A percentile compares a stretch with the other conserved stretches of the same genome.
These are phyloP conservation scores for Rehmannia glutinosa DNA, from an alignment of 257 asterid species.

Conservation along the genomic window DNA sequence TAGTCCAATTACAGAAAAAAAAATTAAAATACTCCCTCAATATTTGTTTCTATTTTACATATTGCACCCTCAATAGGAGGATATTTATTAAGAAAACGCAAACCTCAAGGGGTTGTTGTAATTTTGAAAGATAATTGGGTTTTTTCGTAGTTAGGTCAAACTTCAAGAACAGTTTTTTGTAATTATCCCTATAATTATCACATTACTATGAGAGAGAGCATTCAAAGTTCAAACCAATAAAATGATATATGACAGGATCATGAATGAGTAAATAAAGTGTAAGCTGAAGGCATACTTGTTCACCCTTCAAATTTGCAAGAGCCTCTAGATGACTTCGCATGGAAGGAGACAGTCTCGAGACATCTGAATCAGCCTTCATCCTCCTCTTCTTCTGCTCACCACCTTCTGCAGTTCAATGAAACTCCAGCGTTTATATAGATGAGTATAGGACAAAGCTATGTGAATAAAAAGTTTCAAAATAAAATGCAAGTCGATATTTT, in stretches of 20 bases:
- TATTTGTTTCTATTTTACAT: too few relatives aligned
- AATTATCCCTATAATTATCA: too few relatives aligned
- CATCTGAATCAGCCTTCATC: slow-evolving; percentile 55
- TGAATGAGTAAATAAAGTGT: not conserved
- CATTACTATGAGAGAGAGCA: not conserved
- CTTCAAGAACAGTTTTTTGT: too few relatives aligned
- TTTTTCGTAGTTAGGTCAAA: too few relatives aligned
- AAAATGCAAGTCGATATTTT: not conserved
- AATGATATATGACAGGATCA: not conserved
- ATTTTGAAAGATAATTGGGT: too few relatives aligned
- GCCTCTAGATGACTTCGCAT: slow-evolving; percentile 51
- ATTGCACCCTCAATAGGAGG: too few relatives aligned
- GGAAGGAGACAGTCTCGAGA: slow-evolving; percentile 49
- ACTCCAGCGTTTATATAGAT: slow-evolving; percentile 2
- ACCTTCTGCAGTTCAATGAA: slow-evolving; percentile 39
- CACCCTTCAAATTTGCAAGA: slow-evolving; percentile 67
- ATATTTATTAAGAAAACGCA: too few relatives aligned
- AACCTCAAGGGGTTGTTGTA: too few relatives aligned
- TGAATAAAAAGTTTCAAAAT: not conserved
- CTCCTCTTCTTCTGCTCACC: slow-evolving; percentile 61
- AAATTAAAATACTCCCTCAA: too few relatives aligned
- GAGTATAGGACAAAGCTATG: not conserved
- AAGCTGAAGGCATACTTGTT: slow-evolving; percentile 42
- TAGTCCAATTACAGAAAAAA: too few relatives aligned
- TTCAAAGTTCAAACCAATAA: not conserved